Evolutionary conservation across 2,329 filamentous ascomycete genomes (phyloP).

Genomic region (Thermothelomyces thermophilus): DNA sequence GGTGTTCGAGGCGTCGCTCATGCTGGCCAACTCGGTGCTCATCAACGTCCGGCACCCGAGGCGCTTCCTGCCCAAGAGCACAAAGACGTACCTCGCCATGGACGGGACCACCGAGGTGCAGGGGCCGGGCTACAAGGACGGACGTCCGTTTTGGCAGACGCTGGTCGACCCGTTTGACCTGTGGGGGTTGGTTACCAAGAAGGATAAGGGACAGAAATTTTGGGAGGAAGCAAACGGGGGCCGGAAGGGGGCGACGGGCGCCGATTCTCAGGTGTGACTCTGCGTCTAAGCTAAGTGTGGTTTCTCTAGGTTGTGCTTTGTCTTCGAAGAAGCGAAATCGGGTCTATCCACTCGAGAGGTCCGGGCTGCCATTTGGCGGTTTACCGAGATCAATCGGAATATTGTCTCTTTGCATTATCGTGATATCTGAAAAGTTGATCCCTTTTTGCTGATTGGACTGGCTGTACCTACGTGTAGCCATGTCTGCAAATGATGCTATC

Average conservation of each 20-base stretch:
- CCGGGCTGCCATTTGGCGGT: too few species aligned
- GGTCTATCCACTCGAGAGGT: background rate
- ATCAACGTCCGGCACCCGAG: conserved; percentile 47
- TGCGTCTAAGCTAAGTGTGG: too few species aligned
- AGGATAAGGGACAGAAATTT: conserved; percentile 23
- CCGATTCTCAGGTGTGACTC: background rate
- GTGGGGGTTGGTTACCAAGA: conserved; percentile 19
- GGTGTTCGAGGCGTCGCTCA: conserved; percentile 48
- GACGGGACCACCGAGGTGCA: conserved; percentile 45
- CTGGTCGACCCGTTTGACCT: conserved; percentile 32
- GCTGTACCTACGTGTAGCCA: too few species aligned
- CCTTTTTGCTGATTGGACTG: too few species aligned
- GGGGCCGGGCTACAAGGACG: conserved; percentile 44
- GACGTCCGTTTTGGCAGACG: conserved; percentile 37
- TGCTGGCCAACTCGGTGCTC: conserved; percentile 42
- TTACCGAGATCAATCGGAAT: too few species aligned
- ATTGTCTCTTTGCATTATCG: too few species aligned
- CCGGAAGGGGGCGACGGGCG: background rate
- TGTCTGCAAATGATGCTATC: too few species aligned
- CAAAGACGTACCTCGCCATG: conserved; percentile 43
- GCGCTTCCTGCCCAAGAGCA: conserved; percentile 42
- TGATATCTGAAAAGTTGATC: too few species aligned
- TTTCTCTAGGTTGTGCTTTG: too few species aligned
- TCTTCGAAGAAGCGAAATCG: too few species aligned
- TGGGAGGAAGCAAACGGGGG: conserved; percentile 25